A percentile compares a stretch with the other conserved stretches of the same genome.
Evolutionary conservation across 495 filamentous ascomycete genomes (phyloP).

Genomic region (Xylaria venustula): DNA sequence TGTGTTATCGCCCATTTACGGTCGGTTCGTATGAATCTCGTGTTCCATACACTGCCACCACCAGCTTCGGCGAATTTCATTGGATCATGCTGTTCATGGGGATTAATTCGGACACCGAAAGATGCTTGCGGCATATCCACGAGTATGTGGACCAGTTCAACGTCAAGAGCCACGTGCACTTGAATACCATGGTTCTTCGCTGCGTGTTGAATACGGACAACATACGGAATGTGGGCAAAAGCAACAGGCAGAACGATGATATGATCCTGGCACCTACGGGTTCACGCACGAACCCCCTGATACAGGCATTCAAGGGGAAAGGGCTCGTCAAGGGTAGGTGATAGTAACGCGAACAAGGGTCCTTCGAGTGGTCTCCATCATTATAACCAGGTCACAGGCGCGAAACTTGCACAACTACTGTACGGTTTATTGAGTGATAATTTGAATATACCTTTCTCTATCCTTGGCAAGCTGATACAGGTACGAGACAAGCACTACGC

Average conservation of each 20-base stretch:
- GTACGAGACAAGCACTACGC: slow-evolving; percentile 18
- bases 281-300: slow-evolving; percentile 22
- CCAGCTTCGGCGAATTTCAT: slow-evolving; percentile 35
- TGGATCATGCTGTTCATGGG: slow-evolving; percentile 28
- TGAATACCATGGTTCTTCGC: slow-evolving; percentile 22
- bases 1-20: slow-evolving; percentile 24
- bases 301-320: slow-evolving; percentile 24
- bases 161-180: slow-evolving; percentile 19
- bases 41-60: too few relatives aligned
- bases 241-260: slow-evolving; percentile 22
- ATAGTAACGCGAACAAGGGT: slow-evolving; percentile 25
- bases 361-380: slow-evolving; percentile 13
- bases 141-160: slow-evolving; percentile 33
- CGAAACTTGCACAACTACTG: too few relatives aligned
- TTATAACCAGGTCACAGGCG: too few relatives aligned
- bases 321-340: slow-evolving; percentile 25
- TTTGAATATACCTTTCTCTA: slow-evolving; percentile 22
- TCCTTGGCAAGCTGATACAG: slow-evolving; percentile 21
- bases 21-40: slow-evolving; percentile 28
- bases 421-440: too few relatives aligned
- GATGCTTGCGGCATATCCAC: slow-evolving; percentile 25
- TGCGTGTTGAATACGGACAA: slow-evolving; percentile 13
- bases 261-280: slow-evolving; percentile 32
- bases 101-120: slow-evolving; percentile 21
- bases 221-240: slow-evolving; percentile 8